A percentile compares a stretch with the other conserved stretches of the same genome.
phyloP scores from a whole-genome alignment of 805 yeast genomes.

The Teunomyces pallodes region DNA sequence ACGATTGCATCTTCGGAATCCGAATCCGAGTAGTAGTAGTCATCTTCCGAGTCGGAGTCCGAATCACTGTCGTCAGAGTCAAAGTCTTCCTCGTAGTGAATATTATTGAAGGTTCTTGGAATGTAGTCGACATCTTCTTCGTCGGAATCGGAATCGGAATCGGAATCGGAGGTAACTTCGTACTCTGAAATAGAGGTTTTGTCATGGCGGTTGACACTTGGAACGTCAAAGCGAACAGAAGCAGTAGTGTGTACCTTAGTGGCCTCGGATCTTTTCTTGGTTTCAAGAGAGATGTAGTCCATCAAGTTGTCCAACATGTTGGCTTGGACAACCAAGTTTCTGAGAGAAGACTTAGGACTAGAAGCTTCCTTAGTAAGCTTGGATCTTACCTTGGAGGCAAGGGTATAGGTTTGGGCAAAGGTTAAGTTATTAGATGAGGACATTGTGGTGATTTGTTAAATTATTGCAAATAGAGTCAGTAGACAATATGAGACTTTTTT shows the following conservation, averaged over 20 bases:
- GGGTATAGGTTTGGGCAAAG: constrained; percentile 54
- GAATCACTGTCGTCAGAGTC: constrained; percentile 24
- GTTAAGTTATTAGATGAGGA: constrained; percentile 14
- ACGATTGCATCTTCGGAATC: constrained; percentile 11
- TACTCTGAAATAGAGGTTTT: constrained; percentile 37
- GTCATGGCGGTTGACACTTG: constrained; percentile 13
- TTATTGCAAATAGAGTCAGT: neutral
- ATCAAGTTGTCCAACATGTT: constrained; percentile 65
- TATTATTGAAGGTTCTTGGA: neutral
- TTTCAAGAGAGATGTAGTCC: constrained; percentile 43
- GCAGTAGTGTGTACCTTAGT: constrained; percentile 5
- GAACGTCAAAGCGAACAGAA: constrained; percentile 13
- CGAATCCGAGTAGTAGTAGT: constrained; percentile 17
- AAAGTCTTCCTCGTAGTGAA: constrained; percentile 11
- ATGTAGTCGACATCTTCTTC: constrained; percentile 18
- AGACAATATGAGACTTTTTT: neutral
- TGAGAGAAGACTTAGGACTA: constrained; percentile 53
- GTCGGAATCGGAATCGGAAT: constrained; percentile 21
- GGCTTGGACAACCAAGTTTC: constrained; percentile 66
- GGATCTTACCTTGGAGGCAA: constrained; percentile 63
- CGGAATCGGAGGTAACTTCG: constrained; percentile 34
- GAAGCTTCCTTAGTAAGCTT: constrained; percentile 64
- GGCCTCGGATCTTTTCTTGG: constrained; percentile 17
- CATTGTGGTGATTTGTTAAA: neutral
- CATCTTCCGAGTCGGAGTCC: constrained; percentile 17